phyloP scores from a whole-genome alignment of 139 green algal species.

The Chloropicon primus region DNA sequence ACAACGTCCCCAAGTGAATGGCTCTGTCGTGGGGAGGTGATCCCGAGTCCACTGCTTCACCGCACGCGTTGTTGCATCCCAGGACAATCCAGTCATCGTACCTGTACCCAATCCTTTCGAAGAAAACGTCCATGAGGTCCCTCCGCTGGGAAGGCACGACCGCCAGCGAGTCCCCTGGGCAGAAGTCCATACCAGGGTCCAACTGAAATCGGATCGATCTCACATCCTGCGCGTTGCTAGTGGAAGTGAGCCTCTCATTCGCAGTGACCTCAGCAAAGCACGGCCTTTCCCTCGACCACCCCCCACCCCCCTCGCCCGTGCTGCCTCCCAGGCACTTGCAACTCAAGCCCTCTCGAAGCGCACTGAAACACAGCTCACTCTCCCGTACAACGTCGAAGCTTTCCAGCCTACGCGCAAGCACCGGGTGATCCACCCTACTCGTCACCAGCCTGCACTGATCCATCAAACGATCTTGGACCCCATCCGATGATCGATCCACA shows the following conservation, averaged over 20 bases:
- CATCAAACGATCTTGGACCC: too few species aligned
- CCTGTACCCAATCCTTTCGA: conserved; percentile 33
- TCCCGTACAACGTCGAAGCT: too few species aligned
- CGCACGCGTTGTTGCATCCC: conserved; percentile 19
- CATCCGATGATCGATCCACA: too few species aligned
- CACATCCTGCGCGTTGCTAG: conserved; percentile 66
- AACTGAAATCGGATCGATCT: conserved; percentile 63
- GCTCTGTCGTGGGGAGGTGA: background rate
- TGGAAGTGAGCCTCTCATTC: conserved; percentile 55
- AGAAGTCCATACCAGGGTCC: conserved; percentile 33
- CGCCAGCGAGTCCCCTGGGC: conserved; percentile 63
- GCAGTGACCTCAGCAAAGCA: background rate
- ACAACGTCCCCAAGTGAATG: conserved; percentile 24
- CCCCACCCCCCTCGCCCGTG: too few species aligned
- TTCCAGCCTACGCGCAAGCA: too few species aligned
- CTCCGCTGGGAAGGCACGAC: conserved; percentile 37
- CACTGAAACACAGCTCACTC: too few species aligned
- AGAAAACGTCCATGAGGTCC: conserved; percentile 23
- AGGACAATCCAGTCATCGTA: conserved; percentile 27
- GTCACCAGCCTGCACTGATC: too few species aligned
- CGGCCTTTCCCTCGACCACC: too few species aligned
- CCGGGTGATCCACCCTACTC: too few species aligned
- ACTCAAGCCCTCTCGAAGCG: too few species aligned
- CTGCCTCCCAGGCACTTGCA: too few species aligned
- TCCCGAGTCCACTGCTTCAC: background rate